Base-by-base conservation (phyloP, 2,329 filamentous ascomycete genomes). In the Rugonectria rugulosa region DNA sequence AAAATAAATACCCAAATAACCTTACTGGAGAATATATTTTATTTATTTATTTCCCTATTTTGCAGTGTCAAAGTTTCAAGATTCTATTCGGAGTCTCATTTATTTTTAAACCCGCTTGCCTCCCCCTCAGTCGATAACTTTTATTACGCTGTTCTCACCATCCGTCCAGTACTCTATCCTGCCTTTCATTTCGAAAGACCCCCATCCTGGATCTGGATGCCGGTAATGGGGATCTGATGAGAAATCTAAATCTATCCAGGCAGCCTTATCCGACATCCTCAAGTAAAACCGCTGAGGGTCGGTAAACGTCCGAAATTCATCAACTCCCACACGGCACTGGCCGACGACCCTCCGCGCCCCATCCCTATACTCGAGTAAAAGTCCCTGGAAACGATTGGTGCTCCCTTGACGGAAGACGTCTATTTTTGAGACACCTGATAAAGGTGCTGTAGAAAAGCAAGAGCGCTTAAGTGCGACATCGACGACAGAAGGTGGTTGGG, bases 211-310 rank as follows among this genome's bases (percentile, higher is more conserved):
- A 3, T 14, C 11, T 8, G 20, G n/a, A 29, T 48, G 45, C 5
- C 8, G 7, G 6, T 48, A 36, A 7, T 31, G 17, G 3, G 21
- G 20, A 14, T 40, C 34, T 23, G 45, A 12, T 14, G 45, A 29
- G 32, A 23, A 40, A 12, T 40, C 14, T 15, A 40, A 23, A 19
- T 40, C 24, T 7, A 26, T 48, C 20, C 34, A 36, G 15, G 34
- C 34, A 5, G 40, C 24, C 19, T 48, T 36, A 17, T 37, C 24
- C 20, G 27, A 34, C 15, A 45, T 34, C 23, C 24, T 14, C 12
- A 46, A 38, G 32, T 34, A 53, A 31, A 53, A 45, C 34, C 21
- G 36, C 27, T 27, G 26, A 15, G 47, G 47, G n/a, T 17, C 41
- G 9, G 14, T 19, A 6, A 36, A 38, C 3, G 20, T 40, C 10